Conservation (phyloP, 192 early-diverging fungal genomes). For the Glomus cerebriforme region DNA sequence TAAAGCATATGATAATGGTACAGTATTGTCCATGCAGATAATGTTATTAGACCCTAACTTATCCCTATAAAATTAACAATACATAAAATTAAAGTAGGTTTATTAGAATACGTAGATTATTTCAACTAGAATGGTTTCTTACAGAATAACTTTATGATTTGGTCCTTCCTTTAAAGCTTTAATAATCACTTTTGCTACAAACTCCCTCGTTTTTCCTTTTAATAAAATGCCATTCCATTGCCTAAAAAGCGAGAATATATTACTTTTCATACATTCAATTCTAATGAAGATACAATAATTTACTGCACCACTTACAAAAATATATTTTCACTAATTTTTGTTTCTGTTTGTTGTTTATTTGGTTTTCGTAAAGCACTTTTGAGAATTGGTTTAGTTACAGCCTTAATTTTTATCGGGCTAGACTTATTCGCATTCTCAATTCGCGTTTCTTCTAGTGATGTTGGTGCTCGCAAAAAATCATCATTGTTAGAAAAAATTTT, state of each 20-base stretch:
- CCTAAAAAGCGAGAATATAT: neutral
- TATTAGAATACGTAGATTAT: too few species aligned
- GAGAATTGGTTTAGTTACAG: neutral
- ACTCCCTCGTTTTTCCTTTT: neutral
- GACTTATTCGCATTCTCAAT: neutral
- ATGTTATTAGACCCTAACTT: neutral
- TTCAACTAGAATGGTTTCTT: too few species aligned
- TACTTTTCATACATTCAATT: neutral
- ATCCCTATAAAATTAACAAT: neutral
- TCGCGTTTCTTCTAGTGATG: neutral
- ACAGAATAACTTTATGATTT: neutral
- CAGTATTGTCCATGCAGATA: neutral
- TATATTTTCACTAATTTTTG: too few species aligned
- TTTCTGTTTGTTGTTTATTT: neutral
- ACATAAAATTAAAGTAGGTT: too few species aligned
- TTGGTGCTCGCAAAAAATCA: neutral
- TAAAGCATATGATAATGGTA: slow-evolving; percentile 1
- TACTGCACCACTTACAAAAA: neutral
- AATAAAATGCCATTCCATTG: neutral
- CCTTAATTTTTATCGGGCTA: neutral
- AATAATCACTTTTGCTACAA: neutral
- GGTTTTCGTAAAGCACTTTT: neutral
- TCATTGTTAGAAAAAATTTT: neutral
- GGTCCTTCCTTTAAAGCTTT: neutral
- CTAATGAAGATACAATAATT: neutral